phyloP scores from a whole-genome alignment of 257 asterid genomes.

The Scutellaria barbata region DNA sequence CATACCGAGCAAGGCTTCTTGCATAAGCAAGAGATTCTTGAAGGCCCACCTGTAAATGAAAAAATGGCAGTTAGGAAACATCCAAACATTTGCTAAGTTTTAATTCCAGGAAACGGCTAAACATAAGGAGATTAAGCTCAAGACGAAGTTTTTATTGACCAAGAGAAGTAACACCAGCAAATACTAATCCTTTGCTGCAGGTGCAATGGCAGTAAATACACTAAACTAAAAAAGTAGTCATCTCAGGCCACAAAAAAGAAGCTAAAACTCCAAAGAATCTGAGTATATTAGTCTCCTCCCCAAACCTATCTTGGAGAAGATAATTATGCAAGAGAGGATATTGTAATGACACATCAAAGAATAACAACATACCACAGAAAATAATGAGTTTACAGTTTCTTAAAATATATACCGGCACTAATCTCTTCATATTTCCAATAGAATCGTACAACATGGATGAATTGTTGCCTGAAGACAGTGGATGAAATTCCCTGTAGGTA shows the following conservation, averaged over 20 bases:
- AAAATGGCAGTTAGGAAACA: conserved; percentile 4
- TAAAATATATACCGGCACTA: conserved; percentile 67
- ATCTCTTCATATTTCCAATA: conserved; percentile 60
- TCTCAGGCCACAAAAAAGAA: not conserved
- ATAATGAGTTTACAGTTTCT: conserved; percentile 14
- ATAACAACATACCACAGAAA: conserved; percentile 22
- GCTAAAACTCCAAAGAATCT: not conserved
- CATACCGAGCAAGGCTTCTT: conserved; percentile 83
- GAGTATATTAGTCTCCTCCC: conserved; percentile 1
- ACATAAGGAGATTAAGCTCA: conserved; percentile 1
- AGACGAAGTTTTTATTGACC: not conserved
- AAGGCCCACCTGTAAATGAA: conserved; percentile 73
- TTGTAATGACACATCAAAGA: not conserved
- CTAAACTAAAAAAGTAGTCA: not conserved
- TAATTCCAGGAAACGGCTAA: not conserved
- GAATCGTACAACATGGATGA: conserved; percentile 44
- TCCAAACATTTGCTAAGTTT: not conserved
- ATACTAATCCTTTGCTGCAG: not conserved
- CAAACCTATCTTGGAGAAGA: not conserved
- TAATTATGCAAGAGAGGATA: not conserved
- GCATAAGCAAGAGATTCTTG: conserved; percentile 88
- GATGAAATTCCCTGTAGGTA: conserved; percentile 60
- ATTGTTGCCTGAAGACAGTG: conserved; percentile 50
- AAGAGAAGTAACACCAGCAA: not conserved
- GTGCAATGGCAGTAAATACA: not conserved